These are phyloP conservation scores for Aspergillus proliferans DNA, from an alignment of 2,329 filamentous ascomycete genomes.

Conservation along the genomic window DNA sequence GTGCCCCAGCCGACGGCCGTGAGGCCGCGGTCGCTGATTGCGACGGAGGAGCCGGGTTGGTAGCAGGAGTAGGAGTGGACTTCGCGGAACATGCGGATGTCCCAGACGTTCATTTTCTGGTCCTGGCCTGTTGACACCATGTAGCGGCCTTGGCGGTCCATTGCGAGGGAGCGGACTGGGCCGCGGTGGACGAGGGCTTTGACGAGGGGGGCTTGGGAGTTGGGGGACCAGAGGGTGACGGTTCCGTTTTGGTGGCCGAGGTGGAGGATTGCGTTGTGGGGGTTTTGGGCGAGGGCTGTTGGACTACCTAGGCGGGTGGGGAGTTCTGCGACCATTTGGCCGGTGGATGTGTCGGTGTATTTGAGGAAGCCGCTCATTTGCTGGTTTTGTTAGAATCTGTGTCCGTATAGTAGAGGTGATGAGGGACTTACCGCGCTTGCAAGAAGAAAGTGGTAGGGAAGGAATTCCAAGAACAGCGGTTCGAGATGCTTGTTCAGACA, in stretches of 20 bases:
- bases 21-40: constrained; percentile 82
- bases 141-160: constrained; percentile 86
- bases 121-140: constrained; percentile 94
- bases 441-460: constrained; percentile 92
- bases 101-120: constrained; percentile 88
- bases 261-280: constrained; percentile 85
- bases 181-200: constrained; percentile 87
- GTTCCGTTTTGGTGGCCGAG: constrained; percentile 92
- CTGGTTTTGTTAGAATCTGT: constrained; percentile 36
- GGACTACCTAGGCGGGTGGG: constrained; percentile 79
- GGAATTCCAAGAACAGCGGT: constrained; percentile 87
- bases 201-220: constrained; percentile 75
- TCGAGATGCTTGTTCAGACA: constrained; percentile 86
- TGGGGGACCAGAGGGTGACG: constrained; percentile 93
- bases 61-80: constrained; percentile 83
- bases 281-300: constrained; percentile 79
- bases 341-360: constrained; percentile 93
- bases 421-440: constrained; percentile 63
- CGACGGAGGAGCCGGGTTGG: constrained; percentile 72
- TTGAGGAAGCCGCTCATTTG: constrained; percentile 75
- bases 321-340: constrained; percentile 78
- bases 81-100: constrained; percentile 88
- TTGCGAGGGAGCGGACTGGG: constrained; percentile 74
- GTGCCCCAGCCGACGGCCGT: constrained; percentile 91
- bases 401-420: too few species aligned